Base-by-base conservation (phyloP, 495 filamentous ascomycete species). In the Hypoxylon fuscum region DNA sequence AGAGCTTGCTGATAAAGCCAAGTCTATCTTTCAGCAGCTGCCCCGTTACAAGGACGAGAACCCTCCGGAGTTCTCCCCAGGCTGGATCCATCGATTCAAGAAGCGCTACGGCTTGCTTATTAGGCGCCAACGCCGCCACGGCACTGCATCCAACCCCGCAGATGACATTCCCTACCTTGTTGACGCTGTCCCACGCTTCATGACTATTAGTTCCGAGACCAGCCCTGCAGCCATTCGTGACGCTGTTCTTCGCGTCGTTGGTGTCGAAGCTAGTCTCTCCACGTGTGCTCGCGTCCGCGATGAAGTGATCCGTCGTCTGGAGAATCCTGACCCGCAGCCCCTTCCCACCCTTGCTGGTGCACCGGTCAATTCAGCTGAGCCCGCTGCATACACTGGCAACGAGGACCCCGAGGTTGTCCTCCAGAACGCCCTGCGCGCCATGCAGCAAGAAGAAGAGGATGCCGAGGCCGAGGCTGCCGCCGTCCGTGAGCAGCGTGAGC, bases 21-120 rank as follows among this genome's bases (percentile, higher is more conserved):
- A 81, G 55, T 47, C 60, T 31, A 81, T 82, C 67, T 82, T 80
- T 62, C 63, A 69, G 22, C 73, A 76, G 43, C 69, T 82, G 5
- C 79, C 77, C 25, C 77, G 79, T 12, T 82, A 82, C 70, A 81
- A 80, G 60, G 79, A 79, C 43, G 77, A 82, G 43, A 40, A 54
- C 0, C 65, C 79, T 10, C 79, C 79, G 21, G 79, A 82, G 69
- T 82, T 82, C 67, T 80, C 77, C 1, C 79, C 79, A 1, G 79
- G 79, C n/a, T 82, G 79, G 79, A 82, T 82, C 40, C 79, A 82
- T 48, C 74, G 79, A 32, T 82, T 82, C 66, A 82, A 82, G 69
- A 82, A 82, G 68, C 74, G 79, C 17, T 82, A 82, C 51, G 79
- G 79, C 27, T 64, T 82, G 18, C 72, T 82, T 2, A 75, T 82